Evolutionary conservation across 2,329 filamentous ascomycete genomes (phyloP).

Genomic region (Cladosporium sp.): DNA sequence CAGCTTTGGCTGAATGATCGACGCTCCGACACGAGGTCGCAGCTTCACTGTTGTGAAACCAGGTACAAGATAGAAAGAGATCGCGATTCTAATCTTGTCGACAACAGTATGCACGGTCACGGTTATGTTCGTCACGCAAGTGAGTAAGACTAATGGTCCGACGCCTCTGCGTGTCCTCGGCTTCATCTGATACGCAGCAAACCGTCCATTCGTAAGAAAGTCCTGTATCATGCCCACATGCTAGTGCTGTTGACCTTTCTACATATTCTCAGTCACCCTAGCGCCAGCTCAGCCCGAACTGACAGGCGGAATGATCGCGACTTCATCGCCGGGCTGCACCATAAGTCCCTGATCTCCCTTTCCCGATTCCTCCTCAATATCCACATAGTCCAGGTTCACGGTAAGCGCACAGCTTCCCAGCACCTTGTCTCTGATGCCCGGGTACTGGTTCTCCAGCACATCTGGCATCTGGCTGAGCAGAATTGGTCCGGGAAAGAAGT

Average conservation of each 20-base stretch:
- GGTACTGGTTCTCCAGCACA: slow-evolving; percentile 64
- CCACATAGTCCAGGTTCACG: slow-evolving; percentile 76
- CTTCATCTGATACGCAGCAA: no score
- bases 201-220: no score
- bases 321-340: slow-evolving; percentile 73
- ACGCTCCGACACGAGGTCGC: no score
- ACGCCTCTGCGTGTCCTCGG: no score
- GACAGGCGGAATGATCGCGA: slow-evolving; percentile 82
- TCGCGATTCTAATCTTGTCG: no score
- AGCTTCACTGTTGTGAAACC: no score
- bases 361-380: slow-evolving; percentile 52
- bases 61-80: no score
- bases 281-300: slow-evolving; percentile 64
- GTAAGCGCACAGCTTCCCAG: slow-evolving; percentile 71
- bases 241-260: neutral
- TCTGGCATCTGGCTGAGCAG: slow-evolving; percentile 59
- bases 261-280: neutral
- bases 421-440: slow-evolving; percentile 64
- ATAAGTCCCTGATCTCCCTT: slow-evolving; percentile 41
- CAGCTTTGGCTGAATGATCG: no score
- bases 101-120: no score
- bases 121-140: no score
- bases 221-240: no score
- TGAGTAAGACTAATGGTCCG: no score
- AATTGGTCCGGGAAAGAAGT: slow-evolving; percentile 64